phyloP scores from a whole-genome alignment of 1,139 yeast genomes.

The Starmera stellimalicola region DNA sequence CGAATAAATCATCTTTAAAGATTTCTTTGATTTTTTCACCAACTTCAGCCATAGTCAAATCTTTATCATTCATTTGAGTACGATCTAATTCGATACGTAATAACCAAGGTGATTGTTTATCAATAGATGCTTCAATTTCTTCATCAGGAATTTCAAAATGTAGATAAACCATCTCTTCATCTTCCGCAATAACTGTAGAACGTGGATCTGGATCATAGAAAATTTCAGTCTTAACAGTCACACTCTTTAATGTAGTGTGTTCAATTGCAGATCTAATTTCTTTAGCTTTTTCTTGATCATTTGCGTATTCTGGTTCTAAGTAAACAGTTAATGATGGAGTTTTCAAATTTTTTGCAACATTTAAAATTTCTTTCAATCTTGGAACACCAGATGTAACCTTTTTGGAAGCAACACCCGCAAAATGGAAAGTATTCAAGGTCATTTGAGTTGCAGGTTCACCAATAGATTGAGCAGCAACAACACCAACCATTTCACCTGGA shows the following conservation, averaged over 20 bases:
- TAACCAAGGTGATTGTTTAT: conserved; percentile 96
- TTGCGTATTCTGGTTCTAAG: conserved; percentile 68
- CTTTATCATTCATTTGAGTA: conserved; percentile 97
- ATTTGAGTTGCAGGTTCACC: conserved; percentile 99
- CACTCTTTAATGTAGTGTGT: conserved; percentile 90
- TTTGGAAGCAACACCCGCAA: conserved; percentile 99
- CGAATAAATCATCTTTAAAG: conserved; percentile 91
- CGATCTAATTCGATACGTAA: conserved; percentile 94
- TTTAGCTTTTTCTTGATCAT: conserved; percentile 89
- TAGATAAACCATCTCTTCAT: conserved; percentile 93
- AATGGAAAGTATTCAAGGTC: conserved; percentile 99
- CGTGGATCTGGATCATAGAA: conserved; percentile 98
- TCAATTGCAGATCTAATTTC: conserved; percentile 94
- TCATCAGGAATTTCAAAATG: conserved; percentile 98
- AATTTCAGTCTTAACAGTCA: conserved; percentile 95
- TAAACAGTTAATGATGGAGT: conserved; percentile 97
- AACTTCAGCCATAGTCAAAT: conserved; percentile 95
- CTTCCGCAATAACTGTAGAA: conserved; percentile 91
- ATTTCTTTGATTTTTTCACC: conserved; percentile 92
- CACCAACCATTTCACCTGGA: conserved; percentile 99
- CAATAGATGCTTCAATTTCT: conserved; percentile 86
- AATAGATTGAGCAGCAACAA: conserved; percentile 96
- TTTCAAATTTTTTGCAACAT: conserved; percentile 95
- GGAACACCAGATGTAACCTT: conserved; percentile 99
- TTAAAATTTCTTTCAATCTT: conserved; percentile 96